Conservation (phyloP, 2,329 filamentous ascomycete species). For the Ophiostoma perfectum region DNA sequence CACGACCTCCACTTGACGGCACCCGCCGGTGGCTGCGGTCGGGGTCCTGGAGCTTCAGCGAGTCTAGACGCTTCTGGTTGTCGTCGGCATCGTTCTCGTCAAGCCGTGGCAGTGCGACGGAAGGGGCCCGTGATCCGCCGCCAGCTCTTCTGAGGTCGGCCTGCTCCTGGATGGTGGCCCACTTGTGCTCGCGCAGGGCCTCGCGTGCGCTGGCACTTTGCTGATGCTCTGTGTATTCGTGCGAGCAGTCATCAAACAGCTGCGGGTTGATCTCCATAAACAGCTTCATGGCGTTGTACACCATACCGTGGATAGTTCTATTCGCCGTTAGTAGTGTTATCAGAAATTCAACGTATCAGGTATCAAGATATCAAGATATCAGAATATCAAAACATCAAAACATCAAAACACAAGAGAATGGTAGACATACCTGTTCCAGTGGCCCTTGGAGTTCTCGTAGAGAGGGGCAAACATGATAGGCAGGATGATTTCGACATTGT, state of each 20-base stretch:
- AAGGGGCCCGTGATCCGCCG: not conserved
- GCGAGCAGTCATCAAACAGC: conserved; percentile 96
- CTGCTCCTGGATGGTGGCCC: conserved; percentile 78
- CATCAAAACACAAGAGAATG: conserved; percentile 45
- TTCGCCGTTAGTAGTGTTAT: too few species aligned
- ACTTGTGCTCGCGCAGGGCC: conserved; percentile 74
- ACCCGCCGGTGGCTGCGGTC: conserved; percentile 51
- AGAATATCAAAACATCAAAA: not conserved
- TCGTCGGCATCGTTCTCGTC: conserved; percentile 83
- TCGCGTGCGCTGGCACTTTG: conserved; percentile 84
- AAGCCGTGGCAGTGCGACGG: conserved; percentile 40
- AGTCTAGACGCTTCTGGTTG: conserved; percentile 81
- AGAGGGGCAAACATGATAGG: conserved; percentile 99
- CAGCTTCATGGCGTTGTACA: conserved; percentile 99
- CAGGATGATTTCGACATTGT: conserved; percentile 96
- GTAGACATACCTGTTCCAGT: conserved; percentile 66
- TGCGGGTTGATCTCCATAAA: conserved; percentile 99
- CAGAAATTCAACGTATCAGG: too few species aligned
- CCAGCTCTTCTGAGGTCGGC: conserved; percentile 61
- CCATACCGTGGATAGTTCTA: conserved; percentile 96
- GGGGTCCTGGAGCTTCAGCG: conserved; percentile 81
- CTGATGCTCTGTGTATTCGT: conserved; percentile 95
- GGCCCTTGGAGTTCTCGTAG: conserved; percentile 97
- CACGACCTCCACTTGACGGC: conserved; percentile 37
- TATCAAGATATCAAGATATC: conserved; percentile 35